Evolutionary conservation across 2,329 filamentous ascomycete species (phyloP).

Genomic region (Pseudocercospora musae): DNA sequence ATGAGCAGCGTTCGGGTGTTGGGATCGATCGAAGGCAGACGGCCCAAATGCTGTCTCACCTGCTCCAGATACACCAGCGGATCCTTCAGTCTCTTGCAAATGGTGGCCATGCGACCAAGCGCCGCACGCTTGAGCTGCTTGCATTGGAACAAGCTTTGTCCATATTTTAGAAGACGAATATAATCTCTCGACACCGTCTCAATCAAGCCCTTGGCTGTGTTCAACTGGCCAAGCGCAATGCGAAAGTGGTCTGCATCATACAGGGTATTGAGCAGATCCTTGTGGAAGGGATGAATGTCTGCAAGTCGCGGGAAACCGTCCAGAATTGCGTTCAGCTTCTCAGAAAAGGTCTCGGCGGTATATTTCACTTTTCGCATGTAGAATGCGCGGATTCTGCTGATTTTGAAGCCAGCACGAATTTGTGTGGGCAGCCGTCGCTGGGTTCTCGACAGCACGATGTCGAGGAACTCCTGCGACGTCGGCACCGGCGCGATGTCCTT

Average conservation of each 20-base stretch:
- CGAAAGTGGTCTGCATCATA: slow-evolving; percentile 98
- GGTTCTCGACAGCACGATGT: slow-evolving; percentile 92
- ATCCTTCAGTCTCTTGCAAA: slow-evolving; percentile 91
- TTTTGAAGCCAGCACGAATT: slow-evolving; percentile 94
- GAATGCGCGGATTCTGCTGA: slow-evolving; percentile 88
- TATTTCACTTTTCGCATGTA: slow-evolving; percentile 99
- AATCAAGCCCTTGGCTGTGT: slow-evolving; percentile 92
- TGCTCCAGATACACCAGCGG: slow-evolving; percentile 94
- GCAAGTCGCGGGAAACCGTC: slow-evolving; percentile 88
- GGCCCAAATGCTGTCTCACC: slow-evolving; percentile 91
- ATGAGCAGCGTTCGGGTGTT: slow-evolving; percentile 95
- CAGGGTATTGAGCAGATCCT: slow-evolving; percentile 90
- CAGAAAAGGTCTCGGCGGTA: slow-evolving; percentile 92
- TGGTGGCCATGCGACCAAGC: slow-evolving; percentile 95
- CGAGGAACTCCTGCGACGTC: slow-evolving; percentile 90
- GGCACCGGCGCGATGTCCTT: slow-evolving; percentile 58
- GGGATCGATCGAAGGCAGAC: slow-evolving; percentile 96
- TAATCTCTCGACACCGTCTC: slow-evolving; percentile 97
- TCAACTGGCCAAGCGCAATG: slow-evolving; percentile 92
- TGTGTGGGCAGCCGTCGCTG: slow-evolving; percentile 92
- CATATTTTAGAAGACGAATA: slow-evolving; percentile 93
- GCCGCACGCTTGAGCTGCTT: slow-evolving; percentile 97
- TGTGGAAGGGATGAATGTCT: slow-evolving; percentile 93
- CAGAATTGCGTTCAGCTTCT: slow-evolving; percentile 87
- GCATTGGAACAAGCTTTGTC: slow-evolving; percentile 95